These are phyloP conservation scores for Neofusicoccum cordaticola DNA, from an alignment of 2,329 filamentous ascomycete genomes.

Conservation along the genomic window DNA sequence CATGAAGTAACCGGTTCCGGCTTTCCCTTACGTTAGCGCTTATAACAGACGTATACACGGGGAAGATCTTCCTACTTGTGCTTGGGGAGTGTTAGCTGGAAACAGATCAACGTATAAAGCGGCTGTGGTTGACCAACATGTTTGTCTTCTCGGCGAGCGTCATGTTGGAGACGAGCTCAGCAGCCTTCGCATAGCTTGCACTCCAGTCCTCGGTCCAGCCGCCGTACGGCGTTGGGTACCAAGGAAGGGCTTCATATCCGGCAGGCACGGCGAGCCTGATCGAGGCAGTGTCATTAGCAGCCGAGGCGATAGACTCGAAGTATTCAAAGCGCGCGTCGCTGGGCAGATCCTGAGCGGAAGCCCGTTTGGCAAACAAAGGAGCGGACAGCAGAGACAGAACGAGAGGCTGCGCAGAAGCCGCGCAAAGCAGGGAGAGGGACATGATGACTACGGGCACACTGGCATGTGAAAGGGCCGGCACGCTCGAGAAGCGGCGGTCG, in stretches of 20 bases:
- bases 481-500: neutral
- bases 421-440: conserved; percentile 6
- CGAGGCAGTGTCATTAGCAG: neutral
- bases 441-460: neutral
- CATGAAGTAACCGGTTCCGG: conserved; percentile 51
- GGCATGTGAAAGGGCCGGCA: neutral
- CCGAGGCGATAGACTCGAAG: neutral
- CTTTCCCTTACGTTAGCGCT: too few relatives aligned
- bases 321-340: neutral
- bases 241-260: conserved; percentile 50
- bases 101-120: too few relatives aligned
- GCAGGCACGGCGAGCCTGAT: conserved; percentile 25
- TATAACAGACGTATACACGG: too few relatives aligned
- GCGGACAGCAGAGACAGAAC: conserved; percentile 1
- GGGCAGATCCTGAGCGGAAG: neutral
- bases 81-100: too few relatives aligned
- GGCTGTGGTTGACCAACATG: conserved; percentile 21
- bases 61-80: too few relatives aligned
- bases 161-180: conserved; percentile 68
- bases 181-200: conserved; percentile 68
- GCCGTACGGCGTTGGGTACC: conserved; percentile 70
- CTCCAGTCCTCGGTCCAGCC: conserved; percentile 69
- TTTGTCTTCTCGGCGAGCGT: conserved; percentile 80
- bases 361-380: neutral
- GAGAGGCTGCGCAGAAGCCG: conserved; percentile 9